Conservation (phyloP, 805 yeast species). For the Starmerella stigmatis region DNA sequence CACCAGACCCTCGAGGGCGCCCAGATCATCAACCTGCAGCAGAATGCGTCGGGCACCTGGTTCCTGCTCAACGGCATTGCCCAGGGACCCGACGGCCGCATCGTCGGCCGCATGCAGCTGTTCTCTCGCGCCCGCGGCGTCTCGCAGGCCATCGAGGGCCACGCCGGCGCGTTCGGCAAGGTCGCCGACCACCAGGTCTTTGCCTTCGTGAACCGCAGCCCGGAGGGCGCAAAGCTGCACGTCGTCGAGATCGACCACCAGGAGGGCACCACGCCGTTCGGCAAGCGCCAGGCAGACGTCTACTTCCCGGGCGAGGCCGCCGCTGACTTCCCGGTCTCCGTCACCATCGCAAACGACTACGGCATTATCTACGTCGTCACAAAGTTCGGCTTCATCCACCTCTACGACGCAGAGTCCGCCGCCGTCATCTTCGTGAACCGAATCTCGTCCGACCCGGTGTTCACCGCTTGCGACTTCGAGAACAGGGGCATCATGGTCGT, state of each 20-base stretch:
- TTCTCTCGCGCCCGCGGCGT: slow-evolving; percentile 79
- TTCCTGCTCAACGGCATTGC: slow-evolving; percentile 90
- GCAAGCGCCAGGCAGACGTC: slow-evolving; percentile 82
- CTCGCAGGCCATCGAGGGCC: slow-evolving; percentile 96
- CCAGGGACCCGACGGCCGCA: slow-evolving; percentile 74
- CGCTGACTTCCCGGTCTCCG: slow-evolving; percentile 91
- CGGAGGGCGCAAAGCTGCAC: slow-evolving; percentile 76
- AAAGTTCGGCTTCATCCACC: slow-evolving; percentile 90
- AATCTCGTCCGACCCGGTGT: slow-evolving; percentile 90
- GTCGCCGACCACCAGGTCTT: slow-evolving; percentile 68
- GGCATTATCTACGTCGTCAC: slow-evolving; percentile 86
- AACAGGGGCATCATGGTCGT: slow-evolving; percentile 80
- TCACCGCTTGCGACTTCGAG: slow-evolving; percentile 73
- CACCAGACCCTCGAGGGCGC: slow-evolving; percentile 64
- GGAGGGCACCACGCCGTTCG: slow-evolving; percentile 68
- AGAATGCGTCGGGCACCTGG: slow-evolving; percentile 78
- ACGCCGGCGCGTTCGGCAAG: slow-evolving; percentile 81
- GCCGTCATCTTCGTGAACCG: slow-evolving; percentile 88
- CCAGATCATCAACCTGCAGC: slow-evolving; percentile 83
- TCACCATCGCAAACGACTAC: slow-evolving; percentile 72
- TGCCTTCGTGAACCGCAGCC: slow-evolving; percentile 83
- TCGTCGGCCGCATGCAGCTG: slow-evolving; percentile 93
- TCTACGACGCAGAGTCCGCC: slow-evolving; percentile 89
- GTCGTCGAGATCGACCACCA: slow-evolving; percentile 94
- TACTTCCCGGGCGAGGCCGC: slow-evolving; percentile 95